phyloP scores from a whole-genome alignment of 139 green algal species.

The Dunaliella primolecta region DNA sequence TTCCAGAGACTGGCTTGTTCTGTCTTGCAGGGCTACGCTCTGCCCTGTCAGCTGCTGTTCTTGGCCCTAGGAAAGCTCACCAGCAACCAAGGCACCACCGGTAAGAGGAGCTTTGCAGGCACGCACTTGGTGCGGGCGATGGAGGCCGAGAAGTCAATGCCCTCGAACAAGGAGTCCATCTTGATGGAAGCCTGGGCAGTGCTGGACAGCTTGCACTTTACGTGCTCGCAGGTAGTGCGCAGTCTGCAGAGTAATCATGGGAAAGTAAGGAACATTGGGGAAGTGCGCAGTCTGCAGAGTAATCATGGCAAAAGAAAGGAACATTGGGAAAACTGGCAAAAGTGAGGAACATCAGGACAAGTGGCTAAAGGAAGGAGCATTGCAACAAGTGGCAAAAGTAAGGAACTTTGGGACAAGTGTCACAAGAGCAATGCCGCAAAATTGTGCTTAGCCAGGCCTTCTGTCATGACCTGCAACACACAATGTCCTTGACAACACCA shows the following conservation, averaged over 20 bases:
- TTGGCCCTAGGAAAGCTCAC: neutral
- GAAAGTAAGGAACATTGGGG: too few relatives aligned
- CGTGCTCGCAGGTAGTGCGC: conserved; percentile 79
- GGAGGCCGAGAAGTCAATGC: conserved; percentile 92
- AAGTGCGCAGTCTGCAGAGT: conserved; percentile 61
- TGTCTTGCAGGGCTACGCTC: neutral
- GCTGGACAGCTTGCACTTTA: conserved; percentile 43
- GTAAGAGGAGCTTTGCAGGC: neutral
- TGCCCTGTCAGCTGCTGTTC: neutral
- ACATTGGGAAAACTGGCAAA: conserved; percentile 76
- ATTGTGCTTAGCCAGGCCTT: too few relatives aligned
- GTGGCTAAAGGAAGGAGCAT: too few relatives aligned
- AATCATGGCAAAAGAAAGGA: too few relatives aligned
- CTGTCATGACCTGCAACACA: too few relatives aligned
- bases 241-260: conserved; percentile 49
- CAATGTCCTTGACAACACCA: too few relatives aligned
- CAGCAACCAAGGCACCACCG: neutral
- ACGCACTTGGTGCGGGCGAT: conserved; percentile 80
- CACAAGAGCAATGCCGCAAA: too few relatives aligned
- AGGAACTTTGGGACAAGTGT: too few relatives aligned
- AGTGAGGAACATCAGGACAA: neutral
- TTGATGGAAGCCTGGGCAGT: conserved; percentile 81
- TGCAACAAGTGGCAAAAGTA: too few relatives aligned
- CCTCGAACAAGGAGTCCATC: conserved; percentile 92
- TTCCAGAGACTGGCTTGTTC: neutral